Evolutionary conservation across 1,284 basidiomycete species (phyloP).

Genomic region (Golubevia sp.): DNA sequence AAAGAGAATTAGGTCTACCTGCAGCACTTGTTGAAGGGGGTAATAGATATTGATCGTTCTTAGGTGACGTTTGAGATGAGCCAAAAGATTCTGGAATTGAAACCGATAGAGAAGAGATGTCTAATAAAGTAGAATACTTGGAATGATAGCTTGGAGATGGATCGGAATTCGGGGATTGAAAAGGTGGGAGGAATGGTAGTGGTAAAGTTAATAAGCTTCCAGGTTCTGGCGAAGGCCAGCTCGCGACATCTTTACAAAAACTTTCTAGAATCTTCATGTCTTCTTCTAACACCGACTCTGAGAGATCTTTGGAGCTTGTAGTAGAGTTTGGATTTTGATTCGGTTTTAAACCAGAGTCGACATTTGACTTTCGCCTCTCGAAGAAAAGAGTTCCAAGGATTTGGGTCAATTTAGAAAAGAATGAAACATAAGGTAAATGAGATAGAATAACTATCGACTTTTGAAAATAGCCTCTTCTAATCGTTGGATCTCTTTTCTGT

Average conservation of each 20-base stretch:
- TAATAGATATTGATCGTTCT: neutral
- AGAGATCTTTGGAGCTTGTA: neutral
- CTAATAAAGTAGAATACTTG: no score
- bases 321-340: no score
- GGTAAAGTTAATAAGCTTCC: neutral
- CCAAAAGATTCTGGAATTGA: no score
- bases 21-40: conserved; percentile 5
- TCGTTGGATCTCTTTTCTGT: conserved; percentile 42
- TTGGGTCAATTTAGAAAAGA: conserved; percentile 39
- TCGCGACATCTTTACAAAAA: neutral
- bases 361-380: no score
- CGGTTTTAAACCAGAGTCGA: no score
- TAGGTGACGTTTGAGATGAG: no score
- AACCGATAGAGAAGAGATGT: no score
- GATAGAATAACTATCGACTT: conserved; percentile 58
- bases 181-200: neutral
- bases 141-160: no score
- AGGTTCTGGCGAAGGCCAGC: neutral
- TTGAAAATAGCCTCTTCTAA: conserved; percentile 53
- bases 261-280: neutral
- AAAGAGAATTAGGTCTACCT: conserved; percentile 4
- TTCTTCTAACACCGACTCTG: neutral
- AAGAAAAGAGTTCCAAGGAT: conserved; percentile 19
- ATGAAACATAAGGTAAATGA: conserved; percentile 49
- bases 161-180: neutral